Conservation (phyloP, 768 basidiomycete genomes). For the Collybia mongolica region DNA sequence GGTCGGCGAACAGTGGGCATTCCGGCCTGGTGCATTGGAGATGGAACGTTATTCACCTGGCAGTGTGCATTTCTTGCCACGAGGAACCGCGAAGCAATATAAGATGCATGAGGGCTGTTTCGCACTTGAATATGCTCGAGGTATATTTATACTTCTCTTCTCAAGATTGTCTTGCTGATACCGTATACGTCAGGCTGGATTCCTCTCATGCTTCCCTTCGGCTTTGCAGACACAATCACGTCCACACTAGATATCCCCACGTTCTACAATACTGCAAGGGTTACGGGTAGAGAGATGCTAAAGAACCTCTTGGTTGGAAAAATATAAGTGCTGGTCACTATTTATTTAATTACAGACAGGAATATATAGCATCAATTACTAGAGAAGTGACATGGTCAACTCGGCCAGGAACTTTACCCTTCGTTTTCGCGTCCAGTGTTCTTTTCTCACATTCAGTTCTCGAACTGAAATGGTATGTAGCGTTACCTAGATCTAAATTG, state of each 20-base stretch:
- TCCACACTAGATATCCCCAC: constrained; percentile 90
- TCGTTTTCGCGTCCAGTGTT: no score
- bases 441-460: no score
- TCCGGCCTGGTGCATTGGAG: constrained; percentile 73
- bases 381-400: no score
- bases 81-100: constrained; percentile 92
- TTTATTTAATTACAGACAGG: no score
- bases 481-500: no score
- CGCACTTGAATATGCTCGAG: constrained; percentile 92
- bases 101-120: constrained; percentile 97
- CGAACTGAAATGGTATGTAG: no score
- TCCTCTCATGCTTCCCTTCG: constrained; percentile 94
- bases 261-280: constrained; percentile 70
- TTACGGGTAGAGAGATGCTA: constrained; percentile 84
- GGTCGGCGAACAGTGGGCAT: constrained; percentile 94
- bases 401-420: no score
- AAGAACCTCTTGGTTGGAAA: constrained; percentile 83
- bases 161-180: background rate
- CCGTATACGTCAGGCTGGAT: constrained; percentile 81
- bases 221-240: constrained; percentile 78
- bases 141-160: constrained; percentile 38
- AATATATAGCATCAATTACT: no score
- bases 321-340: constrained; percentile 46
- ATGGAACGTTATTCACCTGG: constrained; percentile 87
- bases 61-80: constrained; percentile 76